Evolutionary conservation across 108 stramenopile species (phyloP).

Genomic region (Conticribra weissflogii): DNA sequence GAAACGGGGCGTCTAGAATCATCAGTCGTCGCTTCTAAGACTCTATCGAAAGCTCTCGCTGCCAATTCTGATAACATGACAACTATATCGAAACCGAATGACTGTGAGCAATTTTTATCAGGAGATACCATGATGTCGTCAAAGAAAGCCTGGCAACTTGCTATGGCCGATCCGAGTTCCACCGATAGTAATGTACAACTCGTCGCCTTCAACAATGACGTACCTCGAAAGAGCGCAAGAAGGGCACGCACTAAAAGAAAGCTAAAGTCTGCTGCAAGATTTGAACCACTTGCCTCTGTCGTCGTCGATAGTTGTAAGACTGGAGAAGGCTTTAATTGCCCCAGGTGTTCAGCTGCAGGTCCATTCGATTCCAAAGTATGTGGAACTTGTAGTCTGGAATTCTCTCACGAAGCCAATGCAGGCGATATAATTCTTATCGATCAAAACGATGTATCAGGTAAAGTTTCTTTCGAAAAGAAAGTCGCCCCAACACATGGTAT

Average conservation of each 20-base stretch:
- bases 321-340: slow-evolving; percentile 22
- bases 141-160: too few species aligned
- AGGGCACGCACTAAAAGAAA: slow-evolving; percentile 26
- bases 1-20: too few species aligned
- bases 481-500: too few species aligned
- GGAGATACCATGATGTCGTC: too few species aligned
- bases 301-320: background rate
- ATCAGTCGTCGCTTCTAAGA: too few species aligned
- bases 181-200: slow-evolving; percentile 12
- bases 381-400: slow-evolving; percentile 24
- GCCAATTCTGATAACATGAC: too few species aligned
- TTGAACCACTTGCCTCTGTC: background rate
- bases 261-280: slow-evolving; percentile 10
- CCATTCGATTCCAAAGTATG: slow-evolving; percentile 20
- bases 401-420: slow-evolving; percentile 23
- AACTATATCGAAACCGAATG: too few species aligned
- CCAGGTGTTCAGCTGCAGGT: slow-evolving; percentile 20
- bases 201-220: slow-evolving; percentile 17
- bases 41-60: too few species aligned
- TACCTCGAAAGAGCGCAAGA: background rate
- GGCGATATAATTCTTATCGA: slow-evolving; percentile 12
- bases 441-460: background rate
- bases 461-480: background rate
- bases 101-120: too few species aligned
- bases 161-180: background rate